Evolutionary conservation across 2,329 filamentous ascomycete genomes (phyloP), one percentile per base, ranked within the genome.

Genomic region (Aspergillus pseudotamarii): DNA sequence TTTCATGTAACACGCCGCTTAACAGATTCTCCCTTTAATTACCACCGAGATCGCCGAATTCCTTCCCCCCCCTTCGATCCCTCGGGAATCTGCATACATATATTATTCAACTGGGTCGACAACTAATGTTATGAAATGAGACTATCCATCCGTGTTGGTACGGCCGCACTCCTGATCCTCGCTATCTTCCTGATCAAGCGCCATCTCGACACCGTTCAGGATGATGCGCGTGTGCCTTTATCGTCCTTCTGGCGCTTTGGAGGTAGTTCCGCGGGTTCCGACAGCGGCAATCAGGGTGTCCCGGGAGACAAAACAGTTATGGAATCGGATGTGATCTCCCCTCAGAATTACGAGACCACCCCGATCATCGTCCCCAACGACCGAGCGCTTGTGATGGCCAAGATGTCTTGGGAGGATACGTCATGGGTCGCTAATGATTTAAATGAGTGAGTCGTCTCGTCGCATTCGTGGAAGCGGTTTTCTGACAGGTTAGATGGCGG

Each of bases 381-480:
- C 54, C 77, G 79, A n/a, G 73, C 75, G 16, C 77, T 82, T 57
- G 76, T 82, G 10, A 80, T 83, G 72, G 82, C 79, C 43, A 80
- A 77, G 64, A 65, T 80, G 41, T 69, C 75, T 36, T 69, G 68
- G 3, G 81, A 84, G 64, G 77, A 83, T 63, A 81, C 81, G 1
- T 69, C 74, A n/a, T 84, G 82, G 82, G 78, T 84, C 1, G 69
- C 71, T 16, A 69, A 72, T 19, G 75, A 82, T 34, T 68, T 84
- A 26, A 72, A 77, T 6, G 80, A 82, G 78, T 83, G 72, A 66
- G 73, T 72, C 23, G 53, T 45, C 23, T 16, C 43, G 12, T 36
- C 36, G 12, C 34, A 32, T 19, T 23, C 19, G 53, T 54, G 54
- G 14, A 28, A 28, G 21, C 23, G 21, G 43, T 46, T 57, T 28